Evolutionary conservation across 2,329 filamentous ascomycete genomes (phyloP).

Genomic region (Botrytis fragariae): DNA sequence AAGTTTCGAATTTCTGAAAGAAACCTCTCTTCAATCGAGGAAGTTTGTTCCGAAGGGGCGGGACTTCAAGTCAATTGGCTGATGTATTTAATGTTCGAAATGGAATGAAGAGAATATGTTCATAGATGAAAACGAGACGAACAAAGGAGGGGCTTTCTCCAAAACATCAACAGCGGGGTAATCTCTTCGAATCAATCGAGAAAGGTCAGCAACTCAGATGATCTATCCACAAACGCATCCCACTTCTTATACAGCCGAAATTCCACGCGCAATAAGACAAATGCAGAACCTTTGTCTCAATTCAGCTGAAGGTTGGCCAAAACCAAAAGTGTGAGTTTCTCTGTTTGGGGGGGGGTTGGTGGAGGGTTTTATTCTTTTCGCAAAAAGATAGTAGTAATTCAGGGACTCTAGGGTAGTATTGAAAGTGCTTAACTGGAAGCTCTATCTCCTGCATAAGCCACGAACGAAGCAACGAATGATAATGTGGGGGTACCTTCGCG

Average conservation of each 20-base stretch:
- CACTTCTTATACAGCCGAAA: neutral
- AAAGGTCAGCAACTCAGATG: constrained; percentile 6
- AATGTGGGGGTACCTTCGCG: constrained; percentile 8
- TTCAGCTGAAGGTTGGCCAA: constrained; percentile 25
- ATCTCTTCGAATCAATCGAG: neutral
- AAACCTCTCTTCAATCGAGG: neutral
- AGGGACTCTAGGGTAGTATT: constrained; percentile 1
- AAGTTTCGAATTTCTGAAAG: neutral
- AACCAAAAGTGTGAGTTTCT: neutral
- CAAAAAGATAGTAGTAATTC: constrained; percentile 1
- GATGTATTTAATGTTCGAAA: neutral
- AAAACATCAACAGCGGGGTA: constrained; percentile 18
- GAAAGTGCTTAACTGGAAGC: constrained; percentile 11
- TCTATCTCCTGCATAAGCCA: constrained; percentile 21
- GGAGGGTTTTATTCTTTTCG: constrained; percentile 16
- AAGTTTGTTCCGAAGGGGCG: neutral
- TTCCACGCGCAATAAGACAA: constrained; percentile 18
- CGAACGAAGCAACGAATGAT: constrained; percentile 1
- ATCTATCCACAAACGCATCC: constrained; percentile 15
- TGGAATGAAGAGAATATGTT: neutral
- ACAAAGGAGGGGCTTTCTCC: constrained; percentile 2
- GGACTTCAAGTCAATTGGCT: neutral
- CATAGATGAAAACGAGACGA: neutral
- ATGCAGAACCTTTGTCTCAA: constrained; percentile 28
- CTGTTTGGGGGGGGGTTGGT: constrained; percentile 1